Percentiles rank a stretch among this genome's conserved stretches.
Conservation (phyloP, 1,284 basidiomycete species). For the Ceratobasidium papillatum region DNA sequence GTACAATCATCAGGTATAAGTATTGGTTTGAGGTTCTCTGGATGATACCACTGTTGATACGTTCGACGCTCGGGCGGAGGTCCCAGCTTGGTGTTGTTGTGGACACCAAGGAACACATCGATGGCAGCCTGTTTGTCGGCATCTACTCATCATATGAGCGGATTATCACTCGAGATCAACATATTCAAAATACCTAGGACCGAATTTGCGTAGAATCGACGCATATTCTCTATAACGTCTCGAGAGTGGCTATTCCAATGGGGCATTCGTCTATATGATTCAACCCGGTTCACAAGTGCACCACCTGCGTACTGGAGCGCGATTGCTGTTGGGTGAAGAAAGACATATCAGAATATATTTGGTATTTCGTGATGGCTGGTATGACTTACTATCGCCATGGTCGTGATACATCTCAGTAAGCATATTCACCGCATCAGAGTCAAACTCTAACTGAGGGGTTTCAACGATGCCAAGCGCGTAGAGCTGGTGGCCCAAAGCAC, state of each 20-base stretch:
- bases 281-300: constrained; percentile 95
- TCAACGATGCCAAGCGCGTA: constrained; percentile 92
- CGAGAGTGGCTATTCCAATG: constrained; percentile 99
- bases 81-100: constrained; percentile 59
- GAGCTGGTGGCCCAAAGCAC: constrained; percentile 93
- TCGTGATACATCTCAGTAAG: constrained; percentile 99
- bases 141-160: constrained; percentile 59
- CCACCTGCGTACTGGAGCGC: constrained; percentile 97
- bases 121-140: constrained; percentile 98
- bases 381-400: constrained; percentile 84
- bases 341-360: background rate
- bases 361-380: background rate
- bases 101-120: constrained; percentile 93
- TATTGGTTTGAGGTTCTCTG: constrained; percentile 70
- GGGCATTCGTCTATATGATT: constrained; percentile 94
- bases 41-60: constrained; percentile 86
- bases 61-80: constrained; percentile 59
- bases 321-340: constrained; percentile 67
- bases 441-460: constrained; percentile 86
- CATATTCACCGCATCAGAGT: constrained; percentile 96
- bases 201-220: constrained; percentile 96
- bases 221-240: constrained; percentile 96
- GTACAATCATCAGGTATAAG: constrained; percentile 68
- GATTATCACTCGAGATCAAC: background rate
- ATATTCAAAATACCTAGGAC: constrained; percentile 68